Percentiles rank a stretch among this genome's conserved stretches.
Evolutionary conservation across 2,329 filamentous ascomycete genomes (phyloP).

Genomic region (Stenocarpella maydis): DNA sequence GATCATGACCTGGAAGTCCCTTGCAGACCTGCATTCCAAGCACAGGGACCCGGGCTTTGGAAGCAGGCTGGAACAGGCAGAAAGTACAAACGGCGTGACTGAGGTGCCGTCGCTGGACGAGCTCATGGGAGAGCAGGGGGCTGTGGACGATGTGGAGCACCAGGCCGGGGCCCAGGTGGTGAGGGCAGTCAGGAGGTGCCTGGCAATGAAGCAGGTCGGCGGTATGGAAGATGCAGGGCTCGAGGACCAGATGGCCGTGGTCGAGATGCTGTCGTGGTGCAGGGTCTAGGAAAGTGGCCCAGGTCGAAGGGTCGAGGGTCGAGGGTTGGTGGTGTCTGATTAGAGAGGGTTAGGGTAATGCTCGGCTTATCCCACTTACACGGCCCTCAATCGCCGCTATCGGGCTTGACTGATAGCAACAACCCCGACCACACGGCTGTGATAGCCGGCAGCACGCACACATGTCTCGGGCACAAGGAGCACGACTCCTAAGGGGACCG

Average conservation of each 20-base stretch:
- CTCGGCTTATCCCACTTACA: neutral
- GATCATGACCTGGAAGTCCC: constrained; percentile 34
- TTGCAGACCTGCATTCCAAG: constrained; percentile 33
- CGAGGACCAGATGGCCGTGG: constrained; percentile 11
- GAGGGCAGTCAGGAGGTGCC: constrained; percentile 3
- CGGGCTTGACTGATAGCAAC: constrained; percentile 27
- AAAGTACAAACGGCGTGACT: constrained; percentile 17
- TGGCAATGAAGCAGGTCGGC: neutral
- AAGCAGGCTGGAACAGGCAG: constrained; percentile 10
- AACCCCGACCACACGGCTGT: neutral
- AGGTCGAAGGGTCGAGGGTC: too few species aligned
- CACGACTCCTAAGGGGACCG: neutral
- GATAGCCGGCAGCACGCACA: constrained; percentile 14
- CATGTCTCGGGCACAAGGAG: neutral
- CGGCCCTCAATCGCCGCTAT: constrained; percentile 12
- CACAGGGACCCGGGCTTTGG: constrained; percentile 10
- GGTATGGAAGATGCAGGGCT: constrained; percentile 16
- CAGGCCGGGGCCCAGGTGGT: neutral
- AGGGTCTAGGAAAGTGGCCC: too few species aligned
- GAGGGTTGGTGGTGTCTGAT: too few species aligned
- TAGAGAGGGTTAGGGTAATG: neutral
- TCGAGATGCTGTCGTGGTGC: constrained; percentile 14
- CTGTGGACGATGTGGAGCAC: constrained; percentile 10
- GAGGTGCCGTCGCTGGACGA: constrained; percentile 16
- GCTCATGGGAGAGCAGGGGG: constrained; percentile 22